A percentile compares a stretch with the other conserved stretches of the same genome.
Conservation (phyloP, 495 filamentous ascomycete species). For the Daldinia grandis region DNA sequence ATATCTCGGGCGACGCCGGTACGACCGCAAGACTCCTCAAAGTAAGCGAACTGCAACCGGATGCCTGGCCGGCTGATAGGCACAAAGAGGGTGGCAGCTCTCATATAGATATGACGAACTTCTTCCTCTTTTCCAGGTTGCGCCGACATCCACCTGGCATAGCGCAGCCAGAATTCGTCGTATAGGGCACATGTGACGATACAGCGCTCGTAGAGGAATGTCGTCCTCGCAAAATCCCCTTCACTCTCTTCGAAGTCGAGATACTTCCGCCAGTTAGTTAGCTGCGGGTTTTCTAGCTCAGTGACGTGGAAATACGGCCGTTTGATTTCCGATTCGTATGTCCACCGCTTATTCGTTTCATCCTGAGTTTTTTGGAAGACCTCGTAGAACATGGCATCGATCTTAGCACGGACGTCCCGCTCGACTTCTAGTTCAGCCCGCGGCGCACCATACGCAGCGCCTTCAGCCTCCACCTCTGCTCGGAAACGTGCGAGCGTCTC, state of each 20-base stretch:
- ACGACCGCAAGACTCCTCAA: constrained; percentile 84
- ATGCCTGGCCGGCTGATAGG: constrained; percentile 83
- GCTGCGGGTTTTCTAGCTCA: constrained; percentile 83
- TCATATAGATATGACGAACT: constrained; percentile 90
- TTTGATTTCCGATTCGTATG: constrained; percentile 93
- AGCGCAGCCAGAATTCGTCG: constrained; percentile 97
- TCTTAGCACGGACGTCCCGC: constrained; percentile 77
- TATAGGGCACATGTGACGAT: constrained; percentile 92
- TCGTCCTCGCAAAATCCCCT: constrained; percentile 75
- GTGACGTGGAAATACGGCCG: constrained; percentile 97
- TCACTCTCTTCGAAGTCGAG: constrained; percentile 95
- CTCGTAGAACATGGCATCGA: constrained; percentile 83
- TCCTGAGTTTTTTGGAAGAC: constrained; percentile 83
- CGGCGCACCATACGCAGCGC: constrained; percentile 51
- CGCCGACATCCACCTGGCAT: constrained; percentile 94
- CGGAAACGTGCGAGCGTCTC: constrained; percentile 75
- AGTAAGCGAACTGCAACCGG: constrained; percentile 90
- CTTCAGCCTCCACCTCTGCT: constrained; percentile 71
- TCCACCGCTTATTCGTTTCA: constrained; percentile 94
- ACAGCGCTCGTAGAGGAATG: constrained; percentile 92
- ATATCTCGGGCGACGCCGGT: constrained; percentile 83
- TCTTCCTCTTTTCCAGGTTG: constrained; percentile 87
- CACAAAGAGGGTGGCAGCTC: constrained; percentile 82
- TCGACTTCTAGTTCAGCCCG: constrained; percentile 81
- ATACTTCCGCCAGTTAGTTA: constrained; percentile 96